phyloP scores from a whole-genome alignment of 2,329 filamentous ascomycete species.

The Sporothrix dimorphospora region DNA sequence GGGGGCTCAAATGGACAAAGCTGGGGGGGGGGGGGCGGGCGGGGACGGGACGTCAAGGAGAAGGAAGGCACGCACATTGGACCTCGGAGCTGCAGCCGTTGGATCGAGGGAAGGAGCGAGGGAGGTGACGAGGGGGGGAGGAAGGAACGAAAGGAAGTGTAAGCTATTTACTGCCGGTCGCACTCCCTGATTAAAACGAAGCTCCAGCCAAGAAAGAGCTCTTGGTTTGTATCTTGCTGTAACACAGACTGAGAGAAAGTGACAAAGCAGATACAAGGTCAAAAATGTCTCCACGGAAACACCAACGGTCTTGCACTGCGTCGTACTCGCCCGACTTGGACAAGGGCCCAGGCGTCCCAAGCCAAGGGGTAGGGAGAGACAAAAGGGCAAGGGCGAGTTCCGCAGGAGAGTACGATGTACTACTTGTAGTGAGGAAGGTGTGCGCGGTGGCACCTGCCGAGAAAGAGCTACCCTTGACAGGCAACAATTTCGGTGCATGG shows the following conservation, averaged over 20 bases:
- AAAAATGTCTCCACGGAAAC: constrained; percentile 1
- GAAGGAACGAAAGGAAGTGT: not conserved
- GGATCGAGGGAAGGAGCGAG: not conserved
- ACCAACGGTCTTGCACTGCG: not conserved
- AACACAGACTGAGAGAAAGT: not conserved
- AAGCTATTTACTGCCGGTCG: constrained; percentile 2
- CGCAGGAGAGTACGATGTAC: not conserved
- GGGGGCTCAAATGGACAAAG: not conserved
- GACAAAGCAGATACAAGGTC: not conserved
- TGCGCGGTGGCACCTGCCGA: constrained; percentile 10
- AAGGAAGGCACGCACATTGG: constrained; percentile 8
- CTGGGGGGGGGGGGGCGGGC: not conserved
- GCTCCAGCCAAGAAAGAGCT: not conserved
- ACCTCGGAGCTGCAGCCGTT: not conserved
- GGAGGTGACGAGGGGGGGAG: not conserved
- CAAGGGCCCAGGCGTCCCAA: not conserved
- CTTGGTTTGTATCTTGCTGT: not conserved
- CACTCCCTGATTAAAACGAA: not conserved
- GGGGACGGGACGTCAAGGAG: not conserved
- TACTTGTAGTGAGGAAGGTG: not conserved
- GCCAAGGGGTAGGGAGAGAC: not conserved
- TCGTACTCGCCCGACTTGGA: not conserved
- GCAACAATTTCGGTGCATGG: not conserved
- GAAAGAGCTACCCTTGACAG: not conserved
- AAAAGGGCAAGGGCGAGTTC: constrained; percentile 14